Percentiles rank a stretch among this genome's conserved stretches.
These are phyloP conservation scores for Monosporozyma solicola DNA, from an alignment of 805 yeast species.

Conservation along the genomic window DNA sequence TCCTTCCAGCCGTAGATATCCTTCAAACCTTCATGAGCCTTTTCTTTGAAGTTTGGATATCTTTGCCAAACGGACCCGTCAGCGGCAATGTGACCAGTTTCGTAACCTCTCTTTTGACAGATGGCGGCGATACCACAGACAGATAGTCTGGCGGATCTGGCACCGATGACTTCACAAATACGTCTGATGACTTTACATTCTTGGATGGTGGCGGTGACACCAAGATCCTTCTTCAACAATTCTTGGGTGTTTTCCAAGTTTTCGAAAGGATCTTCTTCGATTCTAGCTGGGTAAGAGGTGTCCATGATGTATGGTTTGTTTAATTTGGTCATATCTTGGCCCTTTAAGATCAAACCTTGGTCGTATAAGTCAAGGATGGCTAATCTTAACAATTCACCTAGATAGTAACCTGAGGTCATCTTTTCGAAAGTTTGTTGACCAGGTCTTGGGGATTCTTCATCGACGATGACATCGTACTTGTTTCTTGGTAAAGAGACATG, in stretches of 20 bases:
- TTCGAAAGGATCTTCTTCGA: slow-evolving; percentile 84
- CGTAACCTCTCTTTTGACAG: slow-evolving; percentile 71
- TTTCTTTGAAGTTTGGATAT: slow-evolving; percentile 82
- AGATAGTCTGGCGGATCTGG: slow-evolving; percentile 83
- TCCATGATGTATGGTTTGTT: slow-evolving; percentile 63
- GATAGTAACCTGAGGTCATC: slow-evolving; percentile 92
- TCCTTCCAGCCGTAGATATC: slow-evolving; percentile 78
- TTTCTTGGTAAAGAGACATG: slow-evolving; percentile 78
- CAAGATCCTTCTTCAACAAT: slow-evolving; percentile 49
- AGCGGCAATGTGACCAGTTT: slow-evolving; percentile 81
- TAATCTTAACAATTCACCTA: slow-evolving; percentile 84
- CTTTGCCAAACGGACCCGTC: slow-evolving; percentile 92
- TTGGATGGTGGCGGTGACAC: slow-evolving; percentile 56
- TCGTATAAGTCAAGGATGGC: slow-evolving; percentile 62
- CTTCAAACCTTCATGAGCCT: slow-evolving; percentile 79
- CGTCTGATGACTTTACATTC: slow-evolving; percentile 79
- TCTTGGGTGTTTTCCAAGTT: slow-evolving; percentile 65
- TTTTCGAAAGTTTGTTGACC: slow-evolving; percentile 92
- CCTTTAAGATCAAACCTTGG: slow-evolving; percentile 55
- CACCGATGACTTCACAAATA: slow-evolving; percentile 77
- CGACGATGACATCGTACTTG: slow-evolving; percentile 71
- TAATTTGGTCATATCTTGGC: slow-evolving; percentile 58
- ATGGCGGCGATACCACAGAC: slow-evolving; percentile 94
- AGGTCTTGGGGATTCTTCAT: slow-evolving; percentile 83
- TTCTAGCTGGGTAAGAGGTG: slow-evolving; percentile 74